Percentiles rank a stretch among this genome's conserved stretches.
These are phyloP conservation scores for Tuber melanosporum DNA, from an alignment of 495 filamentous ascomycete species.

Conservation along the genomic window DNA sequence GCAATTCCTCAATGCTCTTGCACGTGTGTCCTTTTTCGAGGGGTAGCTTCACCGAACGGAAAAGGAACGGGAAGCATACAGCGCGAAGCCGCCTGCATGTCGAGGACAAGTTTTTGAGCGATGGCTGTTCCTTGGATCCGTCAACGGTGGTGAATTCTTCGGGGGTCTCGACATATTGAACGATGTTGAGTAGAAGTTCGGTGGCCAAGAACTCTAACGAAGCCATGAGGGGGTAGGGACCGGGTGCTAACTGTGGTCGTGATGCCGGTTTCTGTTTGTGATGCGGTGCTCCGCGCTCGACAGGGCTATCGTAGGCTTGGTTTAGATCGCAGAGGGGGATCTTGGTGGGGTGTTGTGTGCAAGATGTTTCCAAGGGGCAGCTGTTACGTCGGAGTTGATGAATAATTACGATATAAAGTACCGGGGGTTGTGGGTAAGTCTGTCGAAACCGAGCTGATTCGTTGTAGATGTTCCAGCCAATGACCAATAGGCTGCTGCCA, in stretches of 20 bases:
- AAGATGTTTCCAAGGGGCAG: neutral
- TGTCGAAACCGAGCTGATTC: too few relatives aligned
- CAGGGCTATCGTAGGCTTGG: neutral
- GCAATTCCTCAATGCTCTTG: conserved; percentile 14
- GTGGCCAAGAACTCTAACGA: conserved; percentile 27
- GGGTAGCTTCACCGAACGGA: conserved; percentile 23
- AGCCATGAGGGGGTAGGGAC: conserved; percentile 5
- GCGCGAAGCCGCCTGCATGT: conserved; percentile 31
- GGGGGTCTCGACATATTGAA: conserved; percentile 16
- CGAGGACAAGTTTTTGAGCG: conserved; percentile 33
- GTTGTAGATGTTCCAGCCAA: too few relatives aligned
- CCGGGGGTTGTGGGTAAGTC: too few relatives aligned
- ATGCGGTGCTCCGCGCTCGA: neutral
- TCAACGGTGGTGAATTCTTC: conserved; percentile 7
- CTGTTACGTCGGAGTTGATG: neutral
- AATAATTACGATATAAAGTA: neutral
- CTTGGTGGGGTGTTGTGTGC: neutral
- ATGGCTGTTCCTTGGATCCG: conserved; percentile 4
- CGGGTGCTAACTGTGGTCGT: conserved; percentile 1
- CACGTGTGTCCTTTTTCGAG: conserved; percentile 11
- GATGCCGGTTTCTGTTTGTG: neutral
- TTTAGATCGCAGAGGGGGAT: neutral
- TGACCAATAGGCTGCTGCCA: too few relatives aligned
- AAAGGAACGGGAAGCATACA: conserved; percentile 28
- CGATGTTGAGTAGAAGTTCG: conserved; percentile 36